Conservation (phyloP, 345 rosid species). For the Populus nigra region DNA sequence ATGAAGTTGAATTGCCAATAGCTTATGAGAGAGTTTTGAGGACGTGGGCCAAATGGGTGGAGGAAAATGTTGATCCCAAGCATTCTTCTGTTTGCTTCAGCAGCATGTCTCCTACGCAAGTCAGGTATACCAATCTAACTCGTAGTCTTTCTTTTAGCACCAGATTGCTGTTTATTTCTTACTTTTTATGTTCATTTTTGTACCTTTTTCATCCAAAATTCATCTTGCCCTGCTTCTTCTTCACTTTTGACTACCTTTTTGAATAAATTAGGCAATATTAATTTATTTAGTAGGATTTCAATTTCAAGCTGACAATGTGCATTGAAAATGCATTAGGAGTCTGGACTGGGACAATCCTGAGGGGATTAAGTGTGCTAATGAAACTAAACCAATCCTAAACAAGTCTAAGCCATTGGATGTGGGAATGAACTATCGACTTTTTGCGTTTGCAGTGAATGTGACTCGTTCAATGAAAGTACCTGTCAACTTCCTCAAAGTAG, state of each 20-base stretch:
- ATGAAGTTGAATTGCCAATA: constrained; percentile 20
- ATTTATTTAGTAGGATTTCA: background rate
- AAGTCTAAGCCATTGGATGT: constrained; percentile 13
- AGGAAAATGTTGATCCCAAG: constrained; percentile 21
- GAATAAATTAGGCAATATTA: no score
- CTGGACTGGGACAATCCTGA: constrained; percentile 22
- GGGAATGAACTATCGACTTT: constrained; percentile 19
- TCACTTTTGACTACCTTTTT: no score
- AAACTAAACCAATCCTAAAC: constrained; percentile 16
- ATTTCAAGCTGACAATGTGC: background rate
- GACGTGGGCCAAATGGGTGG: constrained; percentile 31
- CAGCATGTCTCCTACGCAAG: constrained; percentile 26
- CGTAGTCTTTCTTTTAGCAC: background rate
- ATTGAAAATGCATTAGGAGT: constrained; percentile 4
- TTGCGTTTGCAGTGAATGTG: background rate
- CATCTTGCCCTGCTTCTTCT: no score
- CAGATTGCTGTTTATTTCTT: background rate
- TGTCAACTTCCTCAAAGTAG: constrained; percentile 16
- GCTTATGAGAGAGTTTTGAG: constrained; percentile 27
- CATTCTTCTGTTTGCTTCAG: constrained; percentile 23
- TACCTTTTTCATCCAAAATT: background rate
- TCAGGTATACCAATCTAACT: background rate
- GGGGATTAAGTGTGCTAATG: constrained; percentile 24
- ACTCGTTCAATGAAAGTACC: constrained; percentile 14
- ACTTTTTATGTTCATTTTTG: background rate